These are phyloP conservation scores for Tuber indicum DNA, from an alignment of 495 filamentous ascomycete species.

Conservation along the genomic window DNA sequence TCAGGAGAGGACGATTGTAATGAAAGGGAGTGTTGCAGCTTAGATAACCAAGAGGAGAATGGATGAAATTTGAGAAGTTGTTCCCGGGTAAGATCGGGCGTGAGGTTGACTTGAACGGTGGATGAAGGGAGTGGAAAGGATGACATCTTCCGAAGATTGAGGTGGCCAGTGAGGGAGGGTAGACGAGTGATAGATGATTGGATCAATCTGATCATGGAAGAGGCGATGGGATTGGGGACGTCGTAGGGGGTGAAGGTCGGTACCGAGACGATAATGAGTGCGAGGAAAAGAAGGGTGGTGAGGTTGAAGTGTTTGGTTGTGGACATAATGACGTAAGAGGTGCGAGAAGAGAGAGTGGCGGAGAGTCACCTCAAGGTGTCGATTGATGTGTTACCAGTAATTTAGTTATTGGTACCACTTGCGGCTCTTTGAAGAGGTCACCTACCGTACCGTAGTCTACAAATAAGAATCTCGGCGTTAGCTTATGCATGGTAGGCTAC, in stretches of 20 bases:
- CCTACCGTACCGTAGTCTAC: too few species aligned
- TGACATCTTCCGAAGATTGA: constrained; percentile 17
- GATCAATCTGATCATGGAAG: background rate
- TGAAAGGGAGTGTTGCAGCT: constrained; percentile 58
- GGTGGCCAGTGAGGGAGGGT: background rate
- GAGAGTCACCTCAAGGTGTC: background rate
- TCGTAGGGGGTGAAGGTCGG: background rate
- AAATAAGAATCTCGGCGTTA: too few species aligned
- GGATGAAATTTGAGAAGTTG: constrained; percentile 64
- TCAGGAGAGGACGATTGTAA: constrained; percentile 51
- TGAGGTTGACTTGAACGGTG: constrained; percentile 52
- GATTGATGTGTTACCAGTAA: background rate
- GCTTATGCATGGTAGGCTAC: too few species aligned
- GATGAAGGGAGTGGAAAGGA: constrained; percentile 37
- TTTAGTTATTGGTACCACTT: background rate
- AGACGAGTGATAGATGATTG: constrained; percentile 6
- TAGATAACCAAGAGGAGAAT: constrained; percentile 66
- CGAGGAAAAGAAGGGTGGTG: background rate
- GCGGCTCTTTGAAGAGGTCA: background rate
- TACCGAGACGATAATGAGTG: background rate
- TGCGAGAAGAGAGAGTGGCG: background rate
- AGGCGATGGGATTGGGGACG: background rate
- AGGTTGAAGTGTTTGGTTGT: background rate
- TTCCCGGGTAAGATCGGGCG: constrained; percentile 54
- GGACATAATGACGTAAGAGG: background rate